Percentiles rank a stretch among this genome's conserved stretches.
phyloP scores from a whole-genome alignment of 208 protist genomes.

The Naegleria fowleri region DNA sequence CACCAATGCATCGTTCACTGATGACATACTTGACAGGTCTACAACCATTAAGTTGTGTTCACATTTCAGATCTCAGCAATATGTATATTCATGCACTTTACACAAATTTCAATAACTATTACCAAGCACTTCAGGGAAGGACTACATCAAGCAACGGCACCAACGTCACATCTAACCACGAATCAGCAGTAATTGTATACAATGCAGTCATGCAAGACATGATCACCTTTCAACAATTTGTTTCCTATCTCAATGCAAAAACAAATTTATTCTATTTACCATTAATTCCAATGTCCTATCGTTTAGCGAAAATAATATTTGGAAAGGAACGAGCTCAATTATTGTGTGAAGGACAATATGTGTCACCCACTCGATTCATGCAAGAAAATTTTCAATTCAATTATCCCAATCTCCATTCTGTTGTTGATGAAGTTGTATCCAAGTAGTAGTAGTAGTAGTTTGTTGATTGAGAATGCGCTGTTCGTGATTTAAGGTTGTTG shows the following conservation, averaged over 20 bases:
- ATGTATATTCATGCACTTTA: neutral
- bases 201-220: neutral
- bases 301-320: neutral
- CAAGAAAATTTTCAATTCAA: neutral
- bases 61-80: neutral
- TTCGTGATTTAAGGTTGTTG: no score
- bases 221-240: neutral
- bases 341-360: neutral
- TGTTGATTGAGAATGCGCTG: no score
- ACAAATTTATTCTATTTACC: neutral
- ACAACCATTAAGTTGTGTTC: neutral
- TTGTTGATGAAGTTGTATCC: neutral
- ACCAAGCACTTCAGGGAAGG: neutral
- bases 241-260: neutral
- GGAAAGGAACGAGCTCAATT: neutral
- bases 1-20: no score
- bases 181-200: neutral
- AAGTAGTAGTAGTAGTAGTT: no score
- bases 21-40: neutral
- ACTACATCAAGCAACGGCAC: neutral
- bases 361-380: neutral
- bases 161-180: neutral
- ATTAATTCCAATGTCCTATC: neutral
- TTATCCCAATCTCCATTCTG: neutral
- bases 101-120: neutral